phyloP scores from a whole-genome alignment of 306 rosid species.

The Prunus salicina region DNA sequence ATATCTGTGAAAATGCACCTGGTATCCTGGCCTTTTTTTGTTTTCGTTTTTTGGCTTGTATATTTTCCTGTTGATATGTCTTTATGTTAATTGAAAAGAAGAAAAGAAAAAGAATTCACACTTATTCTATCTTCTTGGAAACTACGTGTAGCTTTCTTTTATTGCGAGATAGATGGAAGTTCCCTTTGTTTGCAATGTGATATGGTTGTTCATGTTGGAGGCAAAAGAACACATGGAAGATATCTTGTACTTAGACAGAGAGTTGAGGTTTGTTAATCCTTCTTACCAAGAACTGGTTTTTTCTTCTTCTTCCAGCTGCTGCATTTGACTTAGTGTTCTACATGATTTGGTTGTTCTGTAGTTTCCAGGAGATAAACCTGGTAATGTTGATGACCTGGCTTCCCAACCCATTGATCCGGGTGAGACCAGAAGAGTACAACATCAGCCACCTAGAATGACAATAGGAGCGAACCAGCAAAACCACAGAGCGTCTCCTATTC shows the following conservation, averaged over 20 bases:
- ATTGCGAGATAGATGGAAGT: slow-evolving; percentile 93
- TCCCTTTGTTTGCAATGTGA: slow-evolving; percentile 97
- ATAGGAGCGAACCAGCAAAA: slow-evolving; percentile 62
- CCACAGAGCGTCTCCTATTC: slow-evolving; percentile 49
- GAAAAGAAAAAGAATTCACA: neutral
- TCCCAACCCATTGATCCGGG: slow-evolving; percentile 46
- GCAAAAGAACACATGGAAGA: slow-evolving; percentile 98
- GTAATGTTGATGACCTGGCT: slow-evolving; percentile 38
- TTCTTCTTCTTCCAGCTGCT: neutral
- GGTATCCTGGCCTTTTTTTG: slow-evolving; percentile 39
- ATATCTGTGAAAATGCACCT: slow-evolving; percentile 96
- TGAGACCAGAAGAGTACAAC: slow-evolving; percentile 55
- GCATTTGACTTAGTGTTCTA: neutral
- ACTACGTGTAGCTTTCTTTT: slow-evolving; percentile 83
- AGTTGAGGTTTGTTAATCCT: slow-evolving; percentile 72
- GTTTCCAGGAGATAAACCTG: slow-evolving; percentile 94
- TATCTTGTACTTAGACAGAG: slow-evolving; percentile 88
- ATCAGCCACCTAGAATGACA: slow-evolving; percentile 42
- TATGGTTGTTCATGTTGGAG: slow-evolving; percentile 95
- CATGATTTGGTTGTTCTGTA: slow-evolving; percentile 33
- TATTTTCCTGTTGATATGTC: slow-evolving; percentile 3
- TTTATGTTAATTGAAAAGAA: neutral
- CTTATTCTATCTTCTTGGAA: slow-evolving; percentile 31
- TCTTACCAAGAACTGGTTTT: neutral
- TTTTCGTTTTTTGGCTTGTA: neutral